Evolutionary conservation across 2,329 filamentous ascomycete species (phyloP).

Genomic region (Aspergillus persii): DNA sequence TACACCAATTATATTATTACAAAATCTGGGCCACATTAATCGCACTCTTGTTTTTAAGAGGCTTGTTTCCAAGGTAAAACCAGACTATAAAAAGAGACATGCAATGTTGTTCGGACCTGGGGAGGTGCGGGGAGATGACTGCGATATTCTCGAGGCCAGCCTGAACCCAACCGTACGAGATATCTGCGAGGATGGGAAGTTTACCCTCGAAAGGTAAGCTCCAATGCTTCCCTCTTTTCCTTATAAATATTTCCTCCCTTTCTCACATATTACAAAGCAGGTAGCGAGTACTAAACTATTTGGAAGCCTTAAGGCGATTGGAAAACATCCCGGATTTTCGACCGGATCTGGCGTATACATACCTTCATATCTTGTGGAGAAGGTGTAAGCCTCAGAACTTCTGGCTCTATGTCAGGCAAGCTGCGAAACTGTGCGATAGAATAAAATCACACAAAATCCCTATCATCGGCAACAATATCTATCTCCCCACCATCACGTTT

Average conservation of each 20-base stretch:
- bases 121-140: too few relatives aligned
- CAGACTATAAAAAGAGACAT: too few relatives aligned
- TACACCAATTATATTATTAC: too few relatives aligned
- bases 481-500: constrained; percentile 11
- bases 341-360: constrained; percentile 2
- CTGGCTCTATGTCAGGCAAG: constrained; percentile 14
- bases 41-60: too few relatives aligned
- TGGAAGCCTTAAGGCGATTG: neutral
- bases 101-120: too few relatives aligned
- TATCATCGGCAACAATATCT: neutral
- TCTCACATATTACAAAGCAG: too few relatives aligned
- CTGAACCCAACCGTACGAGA: neutral
- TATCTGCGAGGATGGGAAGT: neutral
- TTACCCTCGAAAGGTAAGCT: neutral
- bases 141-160: neutral
- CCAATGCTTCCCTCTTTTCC: too few relatives aligned
- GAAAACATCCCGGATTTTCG: neutral
- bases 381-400: neutral
- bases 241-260: neutral
- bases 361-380: constrained; percentile 12
- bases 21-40: too few relatives aligned
- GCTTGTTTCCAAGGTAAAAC: too few relatives aligned
- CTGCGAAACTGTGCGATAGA: neutral
- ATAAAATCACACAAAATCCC: constrained; percentile 9
- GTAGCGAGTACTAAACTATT: neutral